Base-by-base conservation (phyloP, 164 flowering plant species). In the Stephania cephalantha region DNA sequence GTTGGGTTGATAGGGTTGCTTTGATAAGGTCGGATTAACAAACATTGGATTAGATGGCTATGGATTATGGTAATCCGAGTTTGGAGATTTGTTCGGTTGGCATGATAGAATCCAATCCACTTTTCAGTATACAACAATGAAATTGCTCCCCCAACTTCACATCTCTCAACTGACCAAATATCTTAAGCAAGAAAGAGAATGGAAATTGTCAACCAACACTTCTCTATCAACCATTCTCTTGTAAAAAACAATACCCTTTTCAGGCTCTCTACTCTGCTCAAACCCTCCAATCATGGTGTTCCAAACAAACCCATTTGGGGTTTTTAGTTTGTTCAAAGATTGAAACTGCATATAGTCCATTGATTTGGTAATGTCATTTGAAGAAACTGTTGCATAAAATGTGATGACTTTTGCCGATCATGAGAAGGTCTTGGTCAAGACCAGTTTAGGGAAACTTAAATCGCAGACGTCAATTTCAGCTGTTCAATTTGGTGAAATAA, bases 241-340 rank as follows among this genome's bases (percentile, higher is more conserved):
- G 73, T 84, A 90, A 76, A 77, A 83, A 10, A 48, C 78, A 70
- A 90, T 80, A 52, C 84, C 86, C 42, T 75, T 79, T 15, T 64
- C 69, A 6, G 81, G 79, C 11, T 77, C 69, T 55, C 55, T 74
- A 4, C 78, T 72, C 46, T 77, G 83, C 15, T 82, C 88, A 69
- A 85, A 82, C 17, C 90, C 90, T 71, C 90, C 83, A 65, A 90
- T 88, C 87, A 90, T 84, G n/a, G 90, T 85, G 69, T 85, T 88
- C 90, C 88, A 87, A 13, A 87, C 52, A 79, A 90, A 88, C 83
- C 87, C 87, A 85, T 88, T 88, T 52, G 94, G 90, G 63, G 71
- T 74, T 66, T 25, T 80, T 73, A 46, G 85, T 80, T 42, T 74
- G 78, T 7, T 81, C 78, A 75, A 87, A 88, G 42, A 86, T 83